phyloP scores from a whole-genome alignment of 805 yeast species.

The Dipodascopsis tothii region DNA sequence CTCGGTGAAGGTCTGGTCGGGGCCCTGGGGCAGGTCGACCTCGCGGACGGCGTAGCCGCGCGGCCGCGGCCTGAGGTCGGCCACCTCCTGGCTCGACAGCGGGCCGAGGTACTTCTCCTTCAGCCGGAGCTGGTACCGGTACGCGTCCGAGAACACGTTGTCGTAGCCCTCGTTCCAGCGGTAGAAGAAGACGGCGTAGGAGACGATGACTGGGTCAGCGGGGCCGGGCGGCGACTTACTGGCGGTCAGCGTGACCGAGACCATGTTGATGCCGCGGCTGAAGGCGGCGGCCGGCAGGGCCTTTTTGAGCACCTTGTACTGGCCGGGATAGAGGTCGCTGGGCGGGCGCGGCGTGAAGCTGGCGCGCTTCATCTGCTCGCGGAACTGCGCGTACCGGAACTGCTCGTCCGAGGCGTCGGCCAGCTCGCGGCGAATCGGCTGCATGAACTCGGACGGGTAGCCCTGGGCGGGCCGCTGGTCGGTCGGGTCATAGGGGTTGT shows the following conservation, averaged over 20 bases:
- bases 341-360: constrained; percentile 68
- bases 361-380: constrained; percentile 64
- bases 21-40: constrained; percentile 35
- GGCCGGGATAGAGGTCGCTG: constrained; percentile 69
- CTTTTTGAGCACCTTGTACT: constrained; percentile 56
- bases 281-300: background rate
- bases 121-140: constrained; percentile 50
- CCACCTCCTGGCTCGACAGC: constrained; percentile 51
- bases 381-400: constrained; percentile 25
- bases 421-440: constrained; percentile 16
- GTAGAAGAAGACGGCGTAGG: constrained; percentile 62
- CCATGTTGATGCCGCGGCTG: background rate
- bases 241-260: constrained; percentile 39
- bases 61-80: constrained; percentile 47
- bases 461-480: constrained; percentile 77
- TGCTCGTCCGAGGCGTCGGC: constrained; percentile 19
- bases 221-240: too few relatives aligned
- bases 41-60: constrained; percentile 28
- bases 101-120: constrained; percentile 50
- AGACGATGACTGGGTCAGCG: constrained; percentile 42
- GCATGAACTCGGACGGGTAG: constrained; percentile 64
- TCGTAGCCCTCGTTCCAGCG: constrained; percentile 83
- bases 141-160: constrained; percentile 59
- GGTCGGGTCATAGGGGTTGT: constrained; percentile 74
- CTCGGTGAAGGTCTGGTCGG: constrained; percentile 23